Base-by-base conservation (phyloP, 2,329 filamentous ascomycete genomes). In the Aspergillus fumigatus region DNA sequence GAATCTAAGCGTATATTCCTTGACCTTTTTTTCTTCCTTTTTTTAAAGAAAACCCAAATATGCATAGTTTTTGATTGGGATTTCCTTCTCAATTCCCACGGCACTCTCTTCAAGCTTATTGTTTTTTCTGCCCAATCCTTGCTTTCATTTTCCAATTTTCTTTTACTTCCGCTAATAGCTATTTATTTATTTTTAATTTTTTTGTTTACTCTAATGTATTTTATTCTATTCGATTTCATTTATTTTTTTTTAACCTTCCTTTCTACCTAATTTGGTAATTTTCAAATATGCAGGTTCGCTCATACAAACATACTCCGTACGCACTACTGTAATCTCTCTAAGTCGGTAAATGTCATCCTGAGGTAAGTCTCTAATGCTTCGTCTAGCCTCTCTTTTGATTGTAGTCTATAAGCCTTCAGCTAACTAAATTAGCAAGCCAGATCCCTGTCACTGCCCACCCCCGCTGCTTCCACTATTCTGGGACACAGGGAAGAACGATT, bases 401-500 rank as follows among this genome's bases (percentile, higher is more conserved):
- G 17, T 50, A 11, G 50, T 53, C 45, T 55, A 48, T 51, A 55
- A 62, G 58, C 57, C 58, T 59, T 56, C 54, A 59, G 52, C 58
- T 60, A 59, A 43, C 35, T 51, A 40, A 51, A 48, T 48, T 52
- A 61, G 50, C 61, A 59, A 48, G 59, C 55, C 6, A 48, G 52
- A 66, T 60, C 64, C 64, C 56, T 65, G 63, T 62, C 43, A 50
- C 54, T 52, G 52, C 50, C 54, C 58, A 59, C 58, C 64, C 58
- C 65, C 65, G 61, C 65, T 61, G 63, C 58, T 66, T 64, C 64
- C 65, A 67, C 60, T 65, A 55, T 57, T 59, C 60, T 66, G 60
- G 66, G 63, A 62, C 60, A 52, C 48, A 59, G 53, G 53, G 53
- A 58, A 54, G 55, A 27, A 53, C 53, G 49, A 52, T 51, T 55